Evolutionary conservation across 352 stramenopile species (phyloP), one percentile per base, ranked within the genome.

Genomic region (Phytophthora palmivora): DNA sequence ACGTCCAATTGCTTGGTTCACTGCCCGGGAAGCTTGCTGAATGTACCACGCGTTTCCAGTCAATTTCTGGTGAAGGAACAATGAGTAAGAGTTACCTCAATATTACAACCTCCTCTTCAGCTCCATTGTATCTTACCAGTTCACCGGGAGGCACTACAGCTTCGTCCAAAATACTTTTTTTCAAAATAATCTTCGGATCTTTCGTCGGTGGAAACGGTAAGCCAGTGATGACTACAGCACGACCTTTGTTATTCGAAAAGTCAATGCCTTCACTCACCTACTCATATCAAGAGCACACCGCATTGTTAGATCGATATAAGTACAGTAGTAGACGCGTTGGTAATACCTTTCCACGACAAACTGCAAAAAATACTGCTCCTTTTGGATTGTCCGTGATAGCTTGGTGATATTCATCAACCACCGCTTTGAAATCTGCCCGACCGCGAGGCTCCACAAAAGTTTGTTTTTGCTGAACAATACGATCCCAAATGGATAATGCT

Each of bases 1-100:
- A 62, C 98, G 88, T 2, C 98, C 98, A 47, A 99, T 94, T 6
- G 98, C 97, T 87, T 99, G 98, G 72, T 99, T 99, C 10, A 99
- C 96, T 50, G 97, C 97, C 52, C 97, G 79, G 49, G 96, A 96
- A 6, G 97, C 97, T 89, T 99, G 96, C 53, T 99, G 97, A 33
- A 95, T 95, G 67, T 99, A 99, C 98, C 98, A 99, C 21, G 98
- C 89, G 49, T 98, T 95, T 4, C 98, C 98, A 59, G 80, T 89
- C 53, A 98, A 68, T 84, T 97, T 94, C 75, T 96, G 19, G 26
- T 21, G n/a, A 21, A 32, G 47, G 2, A 46, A 15, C 16, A 39
- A 19, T 44, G 52, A 45, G 0, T 6, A 44, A 53, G 24, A 42
- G 12, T 57, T 26, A 70, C 22, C 26, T 11, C 26, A 58, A n/a